Percentiles rank a stretch among this genome's conserved stretches.
Conservation (phyloP, 2,329 filamentous ascomycete species). For the Hypoxylon sp. region DNA sequence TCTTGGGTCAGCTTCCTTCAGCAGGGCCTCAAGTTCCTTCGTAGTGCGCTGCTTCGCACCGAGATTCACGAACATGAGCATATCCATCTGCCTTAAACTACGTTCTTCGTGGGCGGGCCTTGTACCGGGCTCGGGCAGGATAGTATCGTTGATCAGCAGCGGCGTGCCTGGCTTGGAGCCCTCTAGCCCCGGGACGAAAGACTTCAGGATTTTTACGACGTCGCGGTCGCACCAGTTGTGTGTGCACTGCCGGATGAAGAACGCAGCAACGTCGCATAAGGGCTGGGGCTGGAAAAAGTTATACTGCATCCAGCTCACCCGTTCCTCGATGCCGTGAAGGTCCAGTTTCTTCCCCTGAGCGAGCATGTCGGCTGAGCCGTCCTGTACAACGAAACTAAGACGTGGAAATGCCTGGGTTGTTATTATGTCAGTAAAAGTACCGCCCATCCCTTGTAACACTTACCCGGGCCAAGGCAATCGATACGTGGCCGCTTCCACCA, state of each 20-base stretch:
- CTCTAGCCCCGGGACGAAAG: constrained; percentile 49
- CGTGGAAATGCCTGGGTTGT: constrained; percentile 17
- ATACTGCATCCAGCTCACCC: constrained; percentile 41
- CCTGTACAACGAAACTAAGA: constrained; percentile 47
- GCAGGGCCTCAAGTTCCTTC: constrained; percentile 41
- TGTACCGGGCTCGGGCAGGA: constrained; percentile 39
- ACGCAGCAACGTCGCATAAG: constrained; percentile 35
- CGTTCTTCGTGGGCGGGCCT: constrained; percentile 33
- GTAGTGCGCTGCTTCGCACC: constrained; percentile 50
- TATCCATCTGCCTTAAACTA: constrained; percentile 46
- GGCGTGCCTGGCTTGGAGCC: constrained; percentile 38
- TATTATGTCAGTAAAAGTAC: not conserved
- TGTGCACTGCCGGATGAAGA: constrained; percentile 48
- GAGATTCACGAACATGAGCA: constrained; percentile 48
- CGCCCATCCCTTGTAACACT: not conserved
- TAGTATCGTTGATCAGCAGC: constrained; percentile 48
- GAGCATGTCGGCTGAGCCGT: constrained; percentile 44
- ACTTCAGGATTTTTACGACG: constrained; percentile 47
- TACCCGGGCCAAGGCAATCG: constrained; percentile 33
- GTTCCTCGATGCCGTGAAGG: constrained; percentile 24
- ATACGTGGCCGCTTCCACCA: constrained; percentile 42
- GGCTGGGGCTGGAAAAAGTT: constrained; percentile 51
- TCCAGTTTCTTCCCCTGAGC: constrained; percentile 37
- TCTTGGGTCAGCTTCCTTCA: constrained; percentile 39
- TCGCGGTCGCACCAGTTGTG: constrained; percentile 50